Evolutionary conservation across 441 rosid species (phyloP).

Genomic region (Gossypium davidsonii): DNA sequence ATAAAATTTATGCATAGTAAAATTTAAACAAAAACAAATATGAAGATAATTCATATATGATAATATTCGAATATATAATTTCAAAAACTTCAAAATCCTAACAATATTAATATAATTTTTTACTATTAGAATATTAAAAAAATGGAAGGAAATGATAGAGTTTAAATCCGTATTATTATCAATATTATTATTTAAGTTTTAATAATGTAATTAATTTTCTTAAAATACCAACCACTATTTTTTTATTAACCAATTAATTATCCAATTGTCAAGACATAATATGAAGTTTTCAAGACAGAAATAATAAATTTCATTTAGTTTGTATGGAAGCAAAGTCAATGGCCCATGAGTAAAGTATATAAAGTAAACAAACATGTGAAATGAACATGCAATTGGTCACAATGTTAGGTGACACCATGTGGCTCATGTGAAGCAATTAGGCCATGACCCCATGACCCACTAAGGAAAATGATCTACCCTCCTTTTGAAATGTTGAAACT

Average conservation of each 20-base stretch:
- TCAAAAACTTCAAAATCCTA: too few relatives aligned
- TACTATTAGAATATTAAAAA: too few relatives aligned
- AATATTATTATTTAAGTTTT: too few relatives aligned
- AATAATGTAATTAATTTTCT: not conserved
- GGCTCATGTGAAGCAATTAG: slow-evolving; percentile 8
- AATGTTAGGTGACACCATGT: slow-evolving; percentile 14
- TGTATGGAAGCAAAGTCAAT: not conserved
- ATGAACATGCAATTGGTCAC: not conserved
- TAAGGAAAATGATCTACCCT: too few relatives aligned
- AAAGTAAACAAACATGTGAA: slow-evolving; percentile 1
- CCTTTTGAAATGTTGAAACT: not conserved
- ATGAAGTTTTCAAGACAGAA: not conserved
- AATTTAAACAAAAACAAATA: too few relatives aligned
- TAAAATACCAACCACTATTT: not conserved
- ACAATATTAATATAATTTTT: too few relatives aligned
- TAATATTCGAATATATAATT: too few relatives aligned
- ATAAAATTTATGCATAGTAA: too few relatives aligned
- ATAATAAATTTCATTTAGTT: not conserved
- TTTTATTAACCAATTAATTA: not conserved
- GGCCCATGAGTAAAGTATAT: not conserved
- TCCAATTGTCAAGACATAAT: not conserved
- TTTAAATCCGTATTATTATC: too few relatives aligned
- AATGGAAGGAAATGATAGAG: too few relatives aligned
- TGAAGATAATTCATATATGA: too few relatives aligned
- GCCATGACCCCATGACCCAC: not conserved